These are phyloP conservation scores for Neopestalotiopsis sp. DNA, from an alignment of 2,329 filamentous ascomycete species.

Conservation along the genomic window DNA sequence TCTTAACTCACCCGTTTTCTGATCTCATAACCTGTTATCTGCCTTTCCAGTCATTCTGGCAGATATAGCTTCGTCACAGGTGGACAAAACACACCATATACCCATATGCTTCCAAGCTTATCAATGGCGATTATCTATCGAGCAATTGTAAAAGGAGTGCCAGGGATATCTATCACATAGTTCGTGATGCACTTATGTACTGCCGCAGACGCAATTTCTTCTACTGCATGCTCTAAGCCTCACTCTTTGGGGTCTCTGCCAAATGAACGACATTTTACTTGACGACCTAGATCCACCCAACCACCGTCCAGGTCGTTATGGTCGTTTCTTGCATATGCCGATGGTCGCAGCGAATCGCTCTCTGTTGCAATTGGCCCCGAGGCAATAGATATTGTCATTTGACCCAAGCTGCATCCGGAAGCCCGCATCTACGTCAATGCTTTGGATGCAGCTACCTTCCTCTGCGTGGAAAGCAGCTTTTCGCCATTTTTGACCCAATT, in stretches of 20 bases:
- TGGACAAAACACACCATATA: no score
- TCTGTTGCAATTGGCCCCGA: constrained; percentile 1
- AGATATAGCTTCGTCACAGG: no score
- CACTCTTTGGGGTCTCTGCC: not conserved
- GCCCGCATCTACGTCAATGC: constrained; percentile 47
- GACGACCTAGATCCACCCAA: not conserved
- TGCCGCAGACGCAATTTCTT: not conserved
- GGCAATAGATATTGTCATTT: constrained; percentile 24
- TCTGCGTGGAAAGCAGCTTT: not conserved
- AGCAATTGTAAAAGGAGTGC: no score
- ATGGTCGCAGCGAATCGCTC: not conserved
- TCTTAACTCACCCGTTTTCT: no score
- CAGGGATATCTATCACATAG: no score
- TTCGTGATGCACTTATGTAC: no score
- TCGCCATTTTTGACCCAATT: not conserved
- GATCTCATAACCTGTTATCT: no score
- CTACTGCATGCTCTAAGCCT: not conserved
- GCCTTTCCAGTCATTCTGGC: no score
- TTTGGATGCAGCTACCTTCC: constrained; percentile 37
- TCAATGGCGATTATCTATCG: no score
- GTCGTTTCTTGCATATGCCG: not conserved
- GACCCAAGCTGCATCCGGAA: constrained; percentile 23
- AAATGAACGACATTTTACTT: not conserved
- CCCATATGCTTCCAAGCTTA: no score
- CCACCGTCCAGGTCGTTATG: not conserved